These are phyloP conservation scores for Solanum chacoense DNA, from an alignment of 305 asterid species.

Conservation along the genomic window DNA sequence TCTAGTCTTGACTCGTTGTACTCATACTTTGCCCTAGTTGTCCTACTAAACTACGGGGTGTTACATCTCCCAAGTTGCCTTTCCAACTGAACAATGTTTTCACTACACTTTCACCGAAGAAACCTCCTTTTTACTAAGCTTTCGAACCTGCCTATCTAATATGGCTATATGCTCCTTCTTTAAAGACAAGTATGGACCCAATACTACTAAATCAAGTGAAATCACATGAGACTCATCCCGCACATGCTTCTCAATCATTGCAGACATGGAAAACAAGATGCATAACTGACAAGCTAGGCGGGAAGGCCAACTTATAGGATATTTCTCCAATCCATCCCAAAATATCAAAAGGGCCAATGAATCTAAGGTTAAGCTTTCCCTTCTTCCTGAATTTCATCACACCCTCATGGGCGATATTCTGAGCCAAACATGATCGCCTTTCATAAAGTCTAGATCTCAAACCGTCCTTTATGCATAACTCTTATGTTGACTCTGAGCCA, in stretches of 20 bases:
- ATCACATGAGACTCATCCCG: neutral
- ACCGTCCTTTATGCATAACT: neutral
- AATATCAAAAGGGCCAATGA: neutral
- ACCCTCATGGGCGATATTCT: neutral
- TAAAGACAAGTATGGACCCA: neutral
- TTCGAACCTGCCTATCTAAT: neutral
- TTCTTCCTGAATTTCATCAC: too few species aligned
- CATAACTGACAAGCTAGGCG: neutral
- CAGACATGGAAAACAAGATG: neutral
- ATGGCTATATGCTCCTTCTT: neutral
- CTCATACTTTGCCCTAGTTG: neutral
- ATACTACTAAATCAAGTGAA: neutral
- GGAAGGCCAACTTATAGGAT: neutral
- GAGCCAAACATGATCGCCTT: neutral
- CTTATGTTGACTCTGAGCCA: neutral
- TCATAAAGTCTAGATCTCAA: too few species aligned
- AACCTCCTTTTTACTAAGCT: neutral
- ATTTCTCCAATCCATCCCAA: neutral
- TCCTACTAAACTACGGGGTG: neutral
- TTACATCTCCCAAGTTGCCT: neutral
- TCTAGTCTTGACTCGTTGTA: neutral
- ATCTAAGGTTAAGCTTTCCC: neutral
- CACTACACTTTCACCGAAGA: neutral
- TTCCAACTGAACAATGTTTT: neutral
- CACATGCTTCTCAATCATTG: neutral